phyloP scores from a whole-genome alignment of 257 asterid species.

The Parsonsia alboflavescens region DNA sequence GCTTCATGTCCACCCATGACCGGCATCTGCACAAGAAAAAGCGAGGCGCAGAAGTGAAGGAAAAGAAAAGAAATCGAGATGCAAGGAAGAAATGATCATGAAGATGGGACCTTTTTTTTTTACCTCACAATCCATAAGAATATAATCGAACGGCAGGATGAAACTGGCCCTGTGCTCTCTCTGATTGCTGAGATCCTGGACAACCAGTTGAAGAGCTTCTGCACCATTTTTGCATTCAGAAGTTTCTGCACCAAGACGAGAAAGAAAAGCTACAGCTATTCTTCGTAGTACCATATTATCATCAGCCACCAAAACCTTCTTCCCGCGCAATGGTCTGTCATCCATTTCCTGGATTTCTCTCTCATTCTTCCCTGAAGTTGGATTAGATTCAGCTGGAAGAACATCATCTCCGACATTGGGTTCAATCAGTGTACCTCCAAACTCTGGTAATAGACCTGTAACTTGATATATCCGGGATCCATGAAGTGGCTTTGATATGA shows the following conservation, averaged over 20 bases:
- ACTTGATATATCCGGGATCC: slow-evolving; percentile 58
- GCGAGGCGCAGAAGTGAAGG: neutral
- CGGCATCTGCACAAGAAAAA: slow-evolving; percentile 47
- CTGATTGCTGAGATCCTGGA: slow-evolving; percentile 18
- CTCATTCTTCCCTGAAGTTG: neutral
- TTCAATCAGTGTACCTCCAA: slow-evolving; percentile 23
- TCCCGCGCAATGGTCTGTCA: slow-evolving; percentile 40
- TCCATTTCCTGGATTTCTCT: slow-evolving; percentile 4
- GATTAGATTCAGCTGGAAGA: too few species aligned
- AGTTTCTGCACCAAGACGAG: slow-evolving; percentile 44
- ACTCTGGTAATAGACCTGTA: slow-evolving; percentile 54
- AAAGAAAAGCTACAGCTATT: slow-evolving; percentile 32
- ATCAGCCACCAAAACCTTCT: slow-evolving; percentile 54
- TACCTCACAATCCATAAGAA: slow-evolving; percentile 89
- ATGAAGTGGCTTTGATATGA: slow-evolving; percentile 60
- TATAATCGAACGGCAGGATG: slow-evolving; percentile 44
- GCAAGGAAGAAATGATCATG: neutral
- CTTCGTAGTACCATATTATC: slow-evolving; percentile 36
- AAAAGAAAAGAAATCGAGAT: neutral
- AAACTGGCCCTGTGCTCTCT: slow-evolving; percentile 1
- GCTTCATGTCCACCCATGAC: slow-evolving; percentile 73
- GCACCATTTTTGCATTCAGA: slow-evolving; percentile 46
- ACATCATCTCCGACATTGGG: neutral
- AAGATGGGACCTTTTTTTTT: neutral
- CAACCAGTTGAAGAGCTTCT: slow-evolving; percentile 43